Base-by-base conservation (phyloP, 2,329 filamentous ascomycete species). In the Cytospora piceicola region DNA sequence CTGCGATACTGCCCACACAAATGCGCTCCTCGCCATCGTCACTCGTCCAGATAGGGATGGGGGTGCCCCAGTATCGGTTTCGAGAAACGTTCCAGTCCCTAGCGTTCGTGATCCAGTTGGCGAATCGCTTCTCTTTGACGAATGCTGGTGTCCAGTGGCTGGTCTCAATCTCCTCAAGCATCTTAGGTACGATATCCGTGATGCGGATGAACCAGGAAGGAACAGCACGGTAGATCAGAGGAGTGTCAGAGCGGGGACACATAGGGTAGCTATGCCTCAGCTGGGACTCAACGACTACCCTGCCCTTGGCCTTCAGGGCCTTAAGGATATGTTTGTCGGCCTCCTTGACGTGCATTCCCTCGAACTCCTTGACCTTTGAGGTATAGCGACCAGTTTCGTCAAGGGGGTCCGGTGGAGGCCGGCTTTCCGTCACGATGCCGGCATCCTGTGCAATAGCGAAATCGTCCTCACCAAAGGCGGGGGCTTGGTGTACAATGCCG, bases 181-280 rank as follows among this genome's bases (percentile, higher is more conserved):
- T 94, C 70, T 94, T 82, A 1, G 93, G 93, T 60, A 97, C 88
- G 71, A 93, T 90, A 66, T 91, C 86, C 22, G 90, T 87, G 56
- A 97, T 92, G 76, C 92, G 92, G 73, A 98, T 90, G 76, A 97
- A 97, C 94, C 94, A 98, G 0, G 93, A 93, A 11, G 94, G 92
- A 22, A 97, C 93, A 30, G 94, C 93, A 70, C 91, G 88, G 79
- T 96, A 95, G 72, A 98, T 97, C 68, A 98, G 84, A 34, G 93
- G 94, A 0, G 92, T 97, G 75, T 97, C 94, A n/a, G 93, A 97
- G 67, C 94, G 88, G 80, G 91, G 93, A 77, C 94, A 97, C 86
- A 94, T 94, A 24, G 93, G 93, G 77, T 97, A 96, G 72, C 92
- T 94, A 81, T 98, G 94, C 74, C 86, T 92, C 68, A 97, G 85